Base-by-base conservation (phyloP, 2,329 filamentous ascomycete species). In the Tolypocladium guangdongense region DNA sequence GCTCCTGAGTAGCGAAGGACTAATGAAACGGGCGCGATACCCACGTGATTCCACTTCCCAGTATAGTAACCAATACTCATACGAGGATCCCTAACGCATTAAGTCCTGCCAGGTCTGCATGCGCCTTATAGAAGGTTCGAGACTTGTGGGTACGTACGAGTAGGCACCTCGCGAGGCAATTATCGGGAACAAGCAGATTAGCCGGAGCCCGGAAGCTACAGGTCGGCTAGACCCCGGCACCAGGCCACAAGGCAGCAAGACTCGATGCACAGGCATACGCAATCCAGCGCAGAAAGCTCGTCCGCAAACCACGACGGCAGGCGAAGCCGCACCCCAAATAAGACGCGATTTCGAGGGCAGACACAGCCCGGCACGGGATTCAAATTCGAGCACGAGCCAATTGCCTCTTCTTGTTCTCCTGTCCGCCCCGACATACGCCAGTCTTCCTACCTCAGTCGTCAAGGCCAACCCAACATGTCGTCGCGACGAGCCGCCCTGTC, bases 401-500 rank as follows among this genome's bases (percentile, higher is more conserved):
- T 22, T 11, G 12, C 39, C 20, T 12, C 16, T 24, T 11, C 39
- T 16, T 43, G 20, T 41, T 14, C 11, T 14, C n/a, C n/a, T n/a
- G n/a, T n/a, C n/a, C n/a, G n/a, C n/a, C n/a, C n/a, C 22, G 39
- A 43, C 39, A 22, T 43, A 22, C 39, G 39, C 39, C 39, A 43
- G 22, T 43, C 20, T 12, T 43, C 39, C 6, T 20, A 12, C 36
- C 36, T 4, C 18, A 41, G 38, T 41, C 39, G 22, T 43, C 22
- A 12, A 27, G 12, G 6, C 39, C 7, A 27, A 27, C 22, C 32
- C 12, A 41, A 41, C 53, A 66, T 68, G 65, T 63, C 65, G 57
- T 65, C 65, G 57, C 71, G 73, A 67, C 74, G 73, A 64, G 77
- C 76, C 61, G 73, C 74, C 33, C 59, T 80, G 78, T 80, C 58